Conservation (phyloP, 352 stramenopile genomes). For the Phytophthora meadii region DNA sequence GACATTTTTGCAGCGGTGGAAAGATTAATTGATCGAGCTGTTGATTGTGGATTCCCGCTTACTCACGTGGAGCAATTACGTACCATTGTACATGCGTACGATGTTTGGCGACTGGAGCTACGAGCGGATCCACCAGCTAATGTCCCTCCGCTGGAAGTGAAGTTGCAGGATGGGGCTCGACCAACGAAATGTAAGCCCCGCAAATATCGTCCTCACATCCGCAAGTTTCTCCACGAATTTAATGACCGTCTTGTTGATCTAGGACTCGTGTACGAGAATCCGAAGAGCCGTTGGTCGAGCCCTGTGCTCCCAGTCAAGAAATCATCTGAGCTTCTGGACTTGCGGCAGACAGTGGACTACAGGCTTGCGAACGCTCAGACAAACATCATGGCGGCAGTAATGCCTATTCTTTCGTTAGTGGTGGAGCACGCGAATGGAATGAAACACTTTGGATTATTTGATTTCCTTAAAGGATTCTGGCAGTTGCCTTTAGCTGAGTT, state of each 20-base stretch:
- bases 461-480: constrained; percentile 17
- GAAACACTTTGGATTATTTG: constrained; percentile 14
- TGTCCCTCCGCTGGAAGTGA: not conserved
- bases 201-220: too few species aligned
- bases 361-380: not conserved
- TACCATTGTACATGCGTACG: too few species aligned
- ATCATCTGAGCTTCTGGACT: not conserved
- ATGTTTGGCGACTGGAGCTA: too few species aligned
- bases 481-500: constrained; percentile 2
- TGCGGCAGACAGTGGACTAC: constrained; percentile 11
- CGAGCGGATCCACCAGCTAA: not conserved
- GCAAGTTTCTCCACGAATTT: too few species aligned
- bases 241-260: too few species aligned
- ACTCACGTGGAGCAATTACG: not conserved
- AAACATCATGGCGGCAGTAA: constrained; percentile 14
- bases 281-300: not conserved
- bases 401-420: constrained; percentile 16
- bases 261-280: not conserved
- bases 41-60: not conserved
- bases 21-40: not conserved
- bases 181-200: not conserved
- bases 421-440: constrained; percentile 2
- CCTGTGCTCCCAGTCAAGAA: constrained; percentile 21
- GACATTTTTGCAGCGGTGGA: not conserved
- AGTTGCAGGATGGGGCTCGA: not conserved